Percentiles rank a stretch among this genome's conserved stretches.
Conservation (phyloP, 768 basidiomycete genomes). For the Heimioporus sp. region DNA sequence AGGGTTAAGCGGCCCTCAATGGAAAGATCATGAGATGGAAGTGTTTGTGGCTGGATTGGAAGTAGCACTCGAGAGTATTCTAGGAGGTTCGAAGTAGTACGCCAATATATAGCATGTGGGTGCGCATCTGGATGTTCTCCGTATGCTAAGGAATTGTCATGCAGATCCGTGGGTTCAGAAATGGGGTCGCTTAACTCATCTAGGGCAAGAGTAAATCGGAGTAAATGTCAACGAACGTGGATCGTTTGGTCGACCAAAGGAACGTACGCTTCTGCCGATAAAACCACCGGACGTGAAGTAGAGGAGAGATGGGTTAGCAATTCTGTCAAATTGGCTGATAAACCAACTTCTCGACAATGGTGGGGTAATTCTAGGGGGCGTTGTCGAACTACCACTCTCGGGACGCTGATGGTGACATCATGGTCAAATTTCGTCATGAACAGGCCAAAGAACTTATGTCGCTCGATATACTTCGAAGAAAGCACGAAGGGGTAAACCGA, state of each 20-base stretch:
- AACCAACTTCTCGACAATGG: slow-evolving; percentile 2
- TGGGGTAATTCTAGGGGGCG: not conserved
- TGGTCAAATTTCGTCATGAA: not conserved
- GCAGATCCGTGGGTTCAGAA: not conserved
- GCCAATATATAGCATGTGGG: slow-evolving; percentile 26
- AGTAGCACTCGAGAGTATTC: slow-evolving; percentile 17
- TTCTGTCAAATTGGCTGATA: slow-evolving; percentile 22
- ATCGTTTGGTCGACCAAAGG: not conserved
- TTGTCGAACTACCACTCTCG: not conserved
- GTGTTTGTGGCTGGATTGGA: slow-evolving; percentile 22
- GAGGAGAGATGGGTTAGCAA: slow-evolving; percentile 16
- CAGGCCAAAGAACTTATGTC: slow-evolving; percentile 12
- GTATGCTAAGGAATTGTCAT: not conserved
- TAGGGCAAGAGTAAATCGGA: slow-evolving; percentile 27
- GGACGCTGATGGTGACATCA: slow-evolving; percentile 8
- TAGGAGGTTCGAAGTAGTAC: slow-evolving; percentile 29
- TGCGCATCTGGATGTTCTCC: slow-evolving; percentile 8
- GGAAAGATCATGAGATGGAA: slow-evolving; percentile 11
- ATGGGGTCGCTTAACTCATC: slow-evolving; percentile 26
- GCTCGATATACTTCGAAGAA: slow-evolving; percentile 21
- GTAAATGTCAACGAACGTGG: not conserved
- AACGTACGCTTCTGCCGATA: slow-evolving; percentile 28
- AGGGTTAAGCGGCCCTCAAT: slow-evolving; percentile 1
- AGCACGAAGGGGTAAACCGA: slow-evolving; percentile 19
- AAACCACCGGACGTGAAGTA: slow-evolving; percentile 26